phyloP scores from a whole-genome alignment of 352 stramenopile species.

The Thalassiosira hispida region DNA sequence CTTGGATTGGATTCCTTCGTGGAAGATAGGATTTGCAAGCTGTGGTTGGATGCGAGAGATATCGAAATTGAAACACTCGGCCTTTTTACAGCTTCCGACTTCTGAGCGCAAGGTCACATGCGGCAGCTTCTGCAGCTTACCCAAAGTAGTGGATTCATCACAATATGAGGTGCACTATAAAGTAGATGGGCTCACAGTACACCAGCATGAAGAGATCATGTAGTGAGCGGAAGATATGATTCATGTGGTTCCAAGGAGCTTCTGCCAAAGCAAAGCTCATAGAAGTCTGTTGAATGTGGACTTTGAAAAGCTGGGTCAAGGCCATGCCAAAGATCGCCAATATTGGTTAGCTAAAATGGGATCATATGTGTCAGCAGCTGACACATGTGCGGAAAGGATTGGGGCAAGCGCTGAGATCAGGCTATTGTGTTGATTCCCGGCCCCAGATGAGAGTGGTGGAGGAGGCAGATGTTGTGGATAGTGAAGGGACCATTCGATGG shows the following conservation, averaged over 20 bases:
- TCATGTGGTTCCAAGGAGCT: background rate
- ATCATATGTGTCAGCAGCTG: background rate
- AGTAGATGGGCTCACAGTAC: background rate
- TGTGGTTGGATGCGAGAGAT: background rate
- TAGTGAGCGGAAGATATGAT: background rate
- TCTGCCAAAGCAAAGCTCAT: background rate
- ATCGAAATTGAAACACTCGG: background rate
- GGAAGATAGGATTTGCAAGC: background rate
- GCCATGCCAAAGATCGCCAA: background rate
- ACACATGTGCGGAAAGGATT: background rate
- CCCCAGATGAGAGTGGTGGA: background rate
- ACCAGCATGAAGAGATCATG: background rate
- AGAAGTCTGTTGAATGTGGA: background rate
- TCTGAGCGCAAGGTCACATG: background rate
- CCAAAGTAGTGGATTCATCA: background rate
- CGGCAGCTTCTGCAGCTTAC: background rate
- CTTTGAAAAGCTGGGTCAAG: background rate
- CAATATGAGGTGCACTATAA: background rate
- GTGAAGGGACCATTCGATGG: background rate
- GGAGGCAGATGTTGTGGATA: background rate
- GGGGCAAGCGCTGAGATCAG: background rate
- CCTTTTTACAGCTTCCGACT: background rate
- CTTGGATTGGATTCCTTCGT: slow-evolving; percentile 11
- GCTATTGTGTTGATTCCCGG: background rate
- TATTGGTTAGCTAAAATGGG: background rate